Base-by-base conservation (phyloP, 257 asterid genomes). In the Penstemon eatonii region DNA sequence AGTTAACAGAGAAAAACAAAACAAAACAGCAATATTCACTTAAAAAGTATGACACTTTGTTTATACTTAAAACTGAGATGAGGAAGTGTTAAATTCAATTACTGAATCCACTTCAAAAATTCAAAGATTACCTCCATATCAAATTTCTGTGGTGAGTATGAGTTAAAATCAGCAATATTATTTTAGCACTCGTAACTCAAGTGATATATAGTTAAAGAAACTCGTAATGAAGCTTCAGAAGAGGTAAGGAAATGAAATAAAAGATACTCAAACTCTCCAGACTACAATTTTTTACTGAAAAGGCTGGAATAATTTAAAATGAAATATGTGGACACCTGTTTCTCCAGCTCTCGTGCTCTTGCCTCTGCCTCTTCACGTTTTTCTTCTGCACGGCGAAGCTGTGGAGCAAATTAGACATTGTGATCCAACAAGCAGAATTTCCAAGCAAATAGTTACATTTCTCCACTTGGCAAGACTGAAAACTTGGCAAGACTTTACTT, bases 331-430 rank as follows among this genome's bases (percentile, higher is more conserved):
- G 63, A 56, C 58, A 94, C 99, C 96, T 94, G 99, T 80, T 91
- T 88, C 82, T 94, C 98, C 75, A 94, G 84, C 86, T 89, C 91
- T 75, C 89, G 72, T 62, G 96, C 96, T 82, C 99, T 81, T 63
- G 95, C 98, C 69, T 91, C 96, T 40, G 96, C 91, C 80, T 91
- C 97, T 86, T 86, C 96, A 55, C 90, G 87, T 75, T 87, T 86
- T 76, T 83, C 98, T 85, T 94, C 96, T 68, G 93, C 95, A 71
- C 68, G 83, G 40, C 83, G 96, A 77, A 91, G 90, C 99, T 94
- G 94, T 81, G 65, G 76, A 70, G 63, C 52, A 78, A 76, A 80
- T 74, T 73, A 81, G 80, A 56, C 70, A 82, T 75, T 55, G 75
- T 50, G 52, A 63, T 45, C 65, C 67, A 75, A 13, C 53, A 15